phyloP scores from a whole-genome alignment of 2,329 filamentous ascomycete species.

The Coniochaeta ligniaria region DNA sequence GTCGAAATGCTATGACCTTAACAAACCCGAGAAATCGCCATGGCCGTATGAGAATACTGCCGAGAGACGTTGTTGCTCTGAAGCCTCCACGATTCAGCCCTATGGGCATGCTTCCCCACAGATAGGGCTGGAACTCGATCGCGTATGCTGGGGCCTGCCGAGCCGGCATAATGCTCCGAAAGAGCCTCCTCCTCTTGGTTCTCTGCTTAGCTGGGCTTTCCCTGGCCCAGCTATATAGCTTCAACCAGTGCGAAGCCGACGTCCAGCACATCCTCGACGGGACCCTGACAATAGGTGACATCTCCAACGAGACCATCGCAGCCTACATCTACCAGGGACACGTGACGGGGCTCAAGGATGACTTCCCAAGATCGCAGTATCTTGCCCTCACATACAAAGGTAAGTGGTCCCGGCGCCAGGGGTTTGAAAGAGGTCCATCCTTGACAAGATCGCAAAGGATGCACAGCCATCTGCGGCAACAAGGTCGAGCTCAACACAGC shows the following conservation, averaged over 20 bases:
- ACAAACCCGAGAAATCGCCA: background rate
- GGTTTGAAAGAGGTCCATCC: background rate
- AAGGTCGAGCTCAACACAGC: conserved; percentile 1
- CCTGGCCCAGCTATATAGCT: background rate
- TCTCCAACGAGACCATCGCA: conserved; percentile 1
- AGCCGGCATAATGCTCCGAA: background rate
- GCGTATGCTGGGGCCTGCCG: background rate
- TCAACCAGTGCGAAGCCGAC: conserved; percentile 2
- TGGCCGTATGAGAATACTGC: background rate
- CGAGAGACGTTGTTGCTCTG: background rate
- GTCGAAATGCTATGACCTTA: background rate
- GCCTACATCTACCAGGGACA: conserved; percentile 1
- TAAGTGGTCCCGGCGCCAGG: background rate
- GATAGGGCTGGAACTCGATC: background rate
- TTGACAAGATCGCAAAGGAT: background rate
- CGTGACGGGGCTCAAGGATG: conserved; percentile 1
- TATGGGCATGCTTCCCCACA: background rate
- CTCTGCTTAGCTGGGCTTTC: background rate
- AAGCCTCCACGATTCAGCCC: background rate
- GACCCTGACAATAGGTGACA: background rate
- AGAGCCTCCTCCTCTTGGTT: background rate
- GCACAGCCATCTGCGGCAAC: conserved; percentile 1
- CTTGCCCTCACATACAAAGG: background rate
- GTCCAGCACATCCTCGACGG: background rate
- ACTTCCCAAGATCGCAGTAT: background rate